Conservation (phyloP, 169 alveolate species). For the Blepharisma undulans region DNA sequence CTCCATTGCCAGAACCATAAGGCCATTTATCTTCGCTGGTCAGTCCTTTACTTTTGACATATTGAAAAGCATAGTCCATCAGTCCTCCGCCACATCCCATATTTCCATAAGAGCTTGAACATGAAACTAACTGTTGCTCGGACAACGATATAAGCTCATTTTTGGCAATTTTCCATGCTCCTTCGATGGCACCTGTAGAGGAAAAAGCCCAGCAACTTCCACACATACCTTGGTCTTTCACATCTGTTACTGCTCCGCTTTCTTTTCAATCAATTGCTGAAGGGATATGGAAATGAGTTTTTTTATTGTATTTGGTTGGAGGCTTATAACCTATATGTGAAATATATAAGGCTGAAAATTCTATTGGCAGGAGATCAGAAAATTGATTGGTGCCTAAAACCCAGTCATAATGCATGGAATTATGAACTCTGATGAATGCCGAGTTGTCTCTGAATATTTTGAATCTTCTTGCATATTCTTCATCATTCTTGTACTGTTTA, state of each 20-base stretch:
- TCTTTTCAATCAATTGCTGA: slow-evolving; percentile 49
- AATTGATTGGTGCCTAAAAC: neutral
- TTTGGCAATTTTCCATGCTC: slow-evolving; percentile 12
- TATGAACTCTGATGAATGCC: neutral
- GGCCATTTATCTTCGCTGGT: slow-evolving; percentile 72
- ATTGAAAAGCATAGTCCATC: slow-evolving; percentile 65
- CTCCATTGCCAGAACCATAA: slow-evolving; percentile 62
- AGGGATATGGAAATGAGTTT: neutral
- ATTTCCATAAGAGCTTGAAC: slow-evolving; percentile 46
- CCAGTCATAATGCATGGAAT: neutral
- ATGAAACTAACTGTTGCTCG: slow-evolving; percentile 68
- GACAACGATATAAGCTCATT: slow-evolving; percentile 45
- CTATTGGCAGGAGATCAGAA: slow-evolving; percentile 7
- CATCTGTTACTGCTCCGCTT: slow-evolving; percentile 54
- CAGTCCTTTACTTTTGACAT: slow-evolving; percentile 60
- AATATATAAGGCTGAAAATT: neutral
- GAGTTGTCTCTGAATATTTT: slow-evolving; percentile 26
- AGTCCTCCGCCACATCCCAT: slow-evolving; percentile 57
- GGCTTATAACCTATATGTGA: neutral
- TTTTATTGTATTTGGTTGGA: neutral
- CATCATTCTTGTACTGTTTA: neutral
- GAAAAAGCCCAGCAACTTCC: slow-evolving; percentile 64
- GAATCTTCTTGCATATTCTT: slow-evolving; percentile 3
- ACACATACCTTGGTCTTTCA: slow-evolving; percentile 64
- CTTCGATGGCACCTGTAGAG: slow-evolving; percentile 53